Conservation (phyloP, 2,329 filamentous ascomycete genomes). For the Dendrostoma leiphaemia region DNA sequence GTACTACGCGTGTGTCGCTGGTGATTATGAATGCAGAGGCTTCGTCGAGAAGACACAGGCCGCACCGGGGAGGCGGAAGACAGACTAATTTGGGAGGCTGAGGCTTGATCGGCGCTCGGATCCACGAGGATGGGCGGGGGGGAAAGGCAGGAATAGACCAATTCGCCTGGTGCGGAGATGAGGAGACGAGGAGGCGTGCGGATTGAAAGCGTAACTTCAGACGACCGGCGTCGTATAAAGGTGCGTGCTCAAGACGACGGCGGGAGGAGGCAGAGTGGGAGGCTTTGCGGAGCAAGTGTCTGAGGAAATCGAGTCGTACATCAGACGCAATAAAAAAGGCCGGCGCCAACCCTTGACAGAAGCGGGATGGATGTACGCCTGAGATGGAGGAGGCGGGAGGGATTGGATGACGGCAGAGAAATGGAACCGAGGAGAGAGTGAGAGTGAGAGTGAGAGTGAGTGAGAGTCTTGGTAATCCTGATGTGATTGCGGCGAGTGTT, state of each 20-base stretch:
- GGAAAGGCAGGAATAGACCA: background rate
- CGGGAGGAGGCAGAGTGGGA: slow-evolving; percentile 2
- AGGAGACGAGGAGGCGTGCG: slow-evolving; percentile 14
- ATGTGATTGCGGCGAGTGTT: slow-evolving; percentile 9
- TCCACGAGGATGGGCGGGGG: background rate
- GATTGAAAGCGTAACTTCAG: slow-evolving; percentile 8
- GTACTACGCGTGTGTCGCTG: too few species aligned
- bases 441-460: background rate
- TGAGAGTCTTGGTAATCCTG: background rate
- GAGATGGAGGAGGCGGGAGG: background rate
- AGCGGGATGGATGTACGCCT: background rate
- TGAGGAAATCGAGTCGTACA: slow-evolving; percentile 15
- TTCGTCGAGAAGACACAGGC: background rate
- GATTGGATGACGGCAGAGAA: slow-evolving; percentile 11
- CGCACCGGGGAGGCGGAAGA: too few species aligned
- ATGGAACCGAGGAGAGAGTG: background rate
- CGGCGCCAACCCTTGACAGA: background rate
- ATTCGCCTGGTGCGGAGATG: slow-evolving; percentile 9
- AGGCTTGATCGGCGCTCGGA: slow-evolving; percentile 6
- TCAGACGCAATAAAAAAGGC: slow-evolving; percentile 12
- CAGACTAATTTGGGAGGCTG: background rate
- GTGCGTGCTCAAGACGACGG: background rate
- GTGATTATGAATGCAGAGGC: too few species aligned
- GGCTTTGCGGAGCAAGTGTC: slow-evolving; percentile 11
- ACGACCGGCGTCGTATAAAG: slow-evolving; percentile 2